These are phyloP conservation scores for Aquanectria penicillioides DNA, from an alignment of 2,329 filamentous ascomycete species.

Conservation along the genomic window DNA sequence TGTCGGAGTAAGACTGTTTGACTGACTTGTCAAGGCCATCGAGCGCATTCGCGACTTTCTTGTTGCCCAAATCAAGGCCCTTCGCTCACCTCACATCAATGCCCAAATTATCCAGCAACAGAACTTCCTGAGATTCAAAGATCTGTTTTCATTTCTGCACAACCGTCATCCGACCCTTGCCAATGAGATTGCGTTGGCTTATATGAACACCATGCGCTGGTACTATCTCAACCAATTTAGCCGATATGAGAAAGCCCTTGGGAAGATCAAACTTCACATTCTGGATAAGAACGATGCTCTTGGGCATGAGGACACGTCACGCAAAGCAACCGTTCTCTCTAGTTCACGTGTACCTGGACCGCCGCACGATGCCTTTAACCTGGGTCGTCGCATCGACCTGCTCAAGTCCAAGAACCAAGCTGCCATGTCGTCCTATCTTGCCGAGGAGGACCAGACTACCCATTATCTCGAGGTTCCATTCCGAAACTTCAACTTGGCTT, in stretches of 20 bases:
- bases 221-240: conserved; percentile 94
- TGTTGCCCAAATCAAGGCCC: conserved; percentile 91
- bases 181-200: conserved; percentile 90
- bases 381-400: conserved; percentile 87
- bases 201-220: conserved; percentile 99
- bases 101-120: conserved; percentile 97
- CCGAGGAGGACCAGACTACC: conserved; percentile 85
- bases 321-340: conserved; percentile 69
- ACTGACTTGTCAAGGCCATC: conserved; percentile 67
- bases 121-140: conserved; percentile 87
- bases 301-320: conserved; percentile 77
- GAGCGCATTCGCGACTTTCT: conserved; percentile 95
- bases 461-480: conserved; percentile 94
- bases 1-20: neutral
- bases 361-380: conserved; percentile 86
- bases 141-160: conserved; percentile 86
- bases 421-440: conserved; percentile 87
- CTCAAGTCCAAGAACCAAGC: conserved; percentile 77
- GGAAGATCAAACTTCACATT: conserved; percentile 83
- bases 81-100: conserved; percentile 95
- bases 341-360: conserved; percentile 58
- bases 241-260: conserved; percentile 84
- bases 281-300: conserved; percentile 87
- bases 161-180: conserved; percentile 84
- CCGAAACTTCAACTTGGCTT: conserved; percentile 91